Conservation (phyloP, 495 filamentous ascomycete species). For the Podospora tetraspora region DNA sequence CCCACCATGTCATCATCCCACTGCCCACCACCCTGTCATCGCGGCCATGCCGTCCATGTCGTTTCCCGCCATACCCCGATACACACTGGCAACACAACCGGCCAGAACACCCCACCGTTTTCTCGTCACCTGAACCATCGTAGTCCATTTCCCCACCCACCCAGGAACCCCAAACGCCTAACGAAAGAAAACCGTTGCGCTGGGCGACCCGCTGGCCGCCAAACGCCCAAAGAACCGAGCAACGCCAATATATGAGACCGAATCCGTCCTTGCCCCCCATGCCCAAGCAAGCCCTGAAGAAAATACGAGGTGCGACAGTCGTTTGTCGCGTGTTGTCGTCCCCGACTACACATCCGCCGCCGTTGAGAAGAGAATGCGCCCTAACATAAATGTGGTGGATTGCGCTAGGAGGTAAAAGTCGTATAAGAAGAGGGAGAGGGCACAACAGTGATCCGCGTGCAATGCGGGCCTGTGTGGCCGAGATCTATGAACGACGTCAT, state of each 20-base stretch:
- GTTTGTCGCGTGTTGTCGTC: conserved; percentile 2
- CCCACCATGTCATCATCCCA: neutral
- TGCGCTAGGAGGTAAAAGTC: neutral
- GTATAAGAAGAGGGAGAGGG: conserved; percentile 1
- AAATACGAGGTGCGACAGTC: neutral
- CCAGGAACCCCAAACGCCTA: neutral
- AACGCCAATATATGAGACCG: conserved; percentile 17
- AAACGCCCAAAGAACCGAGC: neutral
- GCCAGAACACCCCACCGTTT: conserved; percentile 2
- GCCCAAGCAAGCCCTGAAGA: neutral
- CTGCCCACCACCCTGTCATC: neutral
- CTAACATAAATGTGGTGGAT: neutral
- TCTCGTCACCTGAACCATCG: neutral
- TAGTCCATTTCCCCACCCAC: neutral
- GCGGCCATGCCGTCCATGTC: neutral
- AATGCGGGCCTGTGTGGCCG: conserved; percentile 11
- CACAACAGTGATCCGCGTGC: conserved; percentile 10
- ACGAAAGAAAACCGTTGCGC: conserved; percentile 6
- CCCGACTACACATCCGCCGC: neutral
- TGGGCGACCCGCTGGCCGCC: conserved; percentile 4
- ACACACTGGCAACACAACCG: neutral
- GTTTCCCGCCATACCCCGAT: neutral
- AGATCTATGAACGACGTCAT: neutral
- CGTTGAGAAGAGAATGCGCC: neutral
- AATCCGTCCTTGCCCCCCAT: conserved; percentile 1